phyloP scores from a whole-genome alignment of 2,329 filamentous ascomycete genomes.

The Colletotrichum destructivum region DNA sequence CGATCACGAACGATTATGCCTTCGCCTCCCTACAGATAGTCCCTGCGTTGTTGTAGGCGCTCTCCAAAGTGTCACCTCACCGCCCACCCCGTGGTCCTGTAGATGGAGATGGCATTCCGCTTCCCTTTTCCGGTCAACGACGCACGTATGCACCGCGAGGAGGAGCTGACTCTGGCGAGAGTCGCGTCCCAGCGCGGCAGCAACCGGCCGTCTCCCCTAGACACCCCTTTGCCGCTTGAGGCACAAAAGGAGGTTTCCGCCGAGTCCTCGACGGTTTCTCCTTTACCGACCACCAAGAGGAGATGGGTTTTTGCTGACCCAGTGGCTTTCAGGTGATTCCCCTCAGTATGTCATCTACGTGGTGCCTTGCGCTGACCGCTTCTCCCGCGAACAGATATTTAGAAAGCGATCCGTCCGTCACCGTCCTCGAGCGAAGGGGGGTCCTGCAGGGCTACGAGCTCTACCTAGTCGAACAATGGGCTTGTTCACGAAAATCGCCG shows the following conservation, averaged over 20 bases:
- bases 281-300: slow-evolving; percentile 54
- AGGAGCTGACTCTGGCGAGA: slow-evolving; percentile 55
- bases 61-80: slow-evolving; percentile 16
- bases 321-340: slow-evolving; percentile 67
- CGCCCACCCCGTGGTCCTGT: slow-evolving; percentile 6
- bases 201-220: slow-evolving; percentile 43
- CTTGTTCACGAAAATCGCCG: slow-evolving; percentile 89
- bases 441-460: slow-evolving; percentile 88
- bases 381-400: slow-evolving; percentile 72
- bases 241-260: slow-evolving; percentile 36
- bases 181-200: slow-evolving; percentile 49
- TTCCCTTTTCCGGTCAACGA: slow-evolving; percentile 53
- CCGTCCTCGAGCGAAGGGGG: slow-evolving; percentile 79
- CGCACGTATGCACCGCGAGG: slow-evolving; percentile 54
- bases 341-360: background rate
- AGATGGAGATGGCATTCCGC: slow-evolving; percentile 56
- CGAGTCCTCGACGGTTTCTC: slow-evolving; percentile 38
- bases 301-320: slow-evolving; percentile 72
- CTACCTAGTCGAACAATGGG: slow-evolving; percentile 98
- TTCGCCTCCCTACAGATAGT: slow-evolving; percentile 30
- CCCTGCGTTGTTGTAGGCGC: slow-evolving; percentile 22
- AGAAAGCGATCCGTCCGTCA: slow-evolving; percentile 85
- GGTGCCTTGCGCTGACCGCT: slow-evolving; percentile 8
- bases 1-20: slow-evolving; percentile 29
- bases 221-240: slow-evolving; percentile 35